A percentile compares a stretch with the other conserved stretches of the same genome.
These are phyloP conservation scores for Ceratocystis diversiconidia DNA, from an alignment of 2,329 filamentous ascomycete genomes.

Conservation along the genomic window DNA sequence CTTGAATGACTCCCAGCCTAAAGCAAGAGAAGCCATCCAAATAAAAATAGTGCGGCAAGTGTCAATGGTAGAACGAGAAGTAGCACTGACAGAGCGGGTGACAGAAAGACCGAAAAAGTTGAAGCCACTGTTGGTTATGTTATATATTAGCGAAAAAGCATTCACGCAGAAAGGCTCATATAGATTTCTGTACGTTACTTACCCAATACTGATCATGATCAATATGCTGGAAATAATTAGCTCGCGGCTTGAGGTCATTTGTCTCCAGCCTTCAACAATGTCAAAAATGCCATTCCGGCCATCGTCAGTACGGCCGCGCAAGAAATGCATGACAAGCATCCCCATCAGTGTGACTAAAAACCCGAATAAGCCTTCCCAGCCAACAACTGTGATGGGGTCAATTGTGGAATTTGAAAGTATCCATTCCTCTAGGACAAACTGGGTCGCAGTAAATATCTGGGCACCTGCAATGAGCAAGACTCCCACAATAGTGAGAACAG, in stretches of 20 bases:
- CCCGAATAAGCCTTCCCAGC: constrained; percentile 92
- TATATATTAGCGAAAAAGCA: constrained; percentile 19
- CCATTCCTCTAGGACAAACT: constrained; percentile 92
- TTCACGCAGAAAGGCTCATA: not conserved
- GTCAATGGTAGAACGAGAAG: constrained; percentile 88
- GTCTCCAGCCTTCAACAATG: constrained; percentile 66
- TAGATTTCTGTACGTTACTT: constrained; percentile 22
- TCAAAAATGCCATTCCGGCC: constrained; percentile 81
- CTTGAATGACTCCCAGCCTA: constrained; percentile 97
- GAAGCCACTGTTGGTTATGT: constrained; percentile 54
- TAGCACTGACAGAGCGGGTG: constrained; percentile 77
- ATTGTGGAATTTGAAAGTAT: constrained; percentile 54
- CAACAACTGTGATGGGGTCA: constrained; percentile 79
- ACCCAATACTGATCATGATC: constrained; percentile 98
- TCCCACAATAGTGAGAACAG: constrained; percentile 56
- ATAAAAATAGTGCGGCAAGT: constrained; percentile 96
- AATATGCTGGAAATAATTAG: constrained; percentile 67
- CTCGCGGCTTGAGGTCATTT: constrained; percentile 57
- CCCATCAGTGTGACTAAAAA: constrained; percentile 62
- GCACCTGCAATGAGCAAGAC: constrained; percentile 83
- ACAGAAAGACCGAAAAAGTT: constrained; percentile 97
- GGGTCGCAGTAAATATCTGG: constrained; percentile 90
- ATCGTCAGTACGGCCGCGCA: constrained; percentile 57
- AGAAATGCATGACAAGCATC: constrained; percentile 68
- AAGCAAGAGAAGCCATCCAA: constrained; percentile 83